phyloP scores from a whole-genome alignment of 176 grass and related monocot species.

The Elaeis guineensis region DNA sequence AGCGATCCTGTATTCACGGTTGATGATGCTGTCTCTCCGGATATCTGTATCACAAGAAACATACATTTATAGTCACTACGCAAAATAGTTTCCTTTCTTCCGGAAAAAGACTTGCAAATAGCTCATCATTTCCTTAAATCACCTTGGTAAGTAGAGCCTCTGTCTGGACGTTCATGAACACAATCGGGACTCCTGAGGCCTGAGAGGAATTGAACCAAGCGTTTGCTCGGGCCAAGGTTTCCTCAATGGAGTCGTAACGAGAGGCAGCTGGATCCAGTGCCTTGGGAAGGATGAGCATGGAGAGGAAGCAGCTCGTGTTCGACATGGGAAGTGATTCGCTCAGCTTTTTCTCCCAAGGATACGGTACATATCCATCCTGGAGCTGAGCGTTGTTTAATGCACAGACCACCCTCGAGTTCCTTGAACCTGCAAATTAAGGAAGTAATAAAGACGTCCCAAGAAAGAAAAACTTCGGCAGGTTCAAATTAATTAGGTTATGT shows the following conservation, averaged over 20 bases:
- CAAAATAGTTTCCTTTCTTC: too few relatives aligned
- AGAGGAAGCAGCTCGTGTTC: constrained; percentile 11
- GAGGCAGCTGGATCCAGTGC: background rate
- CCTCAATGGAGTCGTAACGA: constrained; percentile 11
- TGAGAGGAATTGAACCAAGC: constrained; percentile 10
- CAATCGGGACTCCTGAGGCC: constrained; percentile 9
- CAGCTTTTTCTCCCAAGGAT: constrained; percentile 13
- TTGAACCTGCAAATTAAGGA: background rate
- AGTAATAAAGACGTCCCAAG: background rate
- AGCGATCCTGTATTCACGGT: constrained; percentile 5
- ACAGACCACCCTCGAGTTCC: constrained; percentile 19
- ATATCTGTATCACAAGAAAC: background rate
- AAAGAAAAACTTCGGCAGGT: too few relatives aligned
- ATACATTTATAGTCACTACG: too few relatives aligned
- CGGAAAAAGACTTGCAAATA: too few relatives aligned
- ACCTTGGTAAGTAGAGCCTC: constrained; percentile 20
- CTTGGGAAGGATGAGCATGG: constrained; percentile 9
- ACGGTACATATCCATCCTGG: constrained; percentile 14
- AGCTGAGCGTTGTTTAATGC: constrained; percentile 5
- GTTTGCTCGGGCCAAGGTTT: constrained; percentile 14
- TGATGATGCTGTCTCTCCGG: constrained; percentile 15
- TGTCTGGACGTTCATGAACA: constrained; percentile 13
- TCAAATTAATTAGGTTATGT: too few relatives aligned
- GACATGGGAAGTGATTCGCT: background rate
- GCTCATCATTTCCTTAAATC: background rate